Conservation (phyloP, 257 asterid species). For the Solanum chaucha region DNA sequence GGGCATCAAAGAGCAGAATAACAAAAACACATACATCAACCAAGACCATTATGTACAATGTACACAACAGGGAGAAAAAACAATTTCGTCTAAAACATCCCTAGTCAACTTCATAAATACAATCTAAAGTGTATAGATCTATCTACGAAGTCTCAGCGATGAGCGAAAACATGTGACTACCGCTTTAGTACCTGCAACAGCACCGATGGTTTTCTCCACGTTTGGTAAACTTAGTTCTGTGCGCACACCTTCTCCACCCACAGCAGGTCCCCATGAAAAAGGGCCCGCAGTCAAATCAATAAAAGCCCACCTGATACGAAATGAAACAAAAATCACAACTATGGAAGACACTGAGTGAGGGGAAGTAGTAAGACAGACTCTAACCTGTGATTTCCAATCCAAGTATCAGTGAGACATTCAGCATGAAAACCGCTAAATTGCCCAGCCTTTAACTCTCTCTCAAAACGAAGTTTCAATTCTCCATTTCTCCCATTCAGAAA, state of each 20-base stretch:
- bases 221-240: conserved; percentile 87
- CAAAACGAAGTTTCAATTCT: conserved; percentile 51
- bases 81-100: background rate
- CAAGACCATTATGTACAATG: background rate
- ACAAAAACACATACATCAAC: background rate
- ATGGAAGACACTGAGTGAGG: background rate
- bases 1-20: background rate
- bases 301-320: conserved; percentile 84
- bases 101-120: background rate
- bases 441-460: conserved; percentile 75
- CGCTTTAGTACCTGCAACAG: conserved; percentile 64
- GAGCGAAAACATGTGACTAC: background rate
- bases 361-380: background rate
- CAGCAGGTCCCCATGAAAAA: conserved; percentile 98
- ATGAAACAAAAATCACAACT: background rate
- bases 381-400: conserved; percentile 88
- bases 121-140: background rate
- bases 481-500: conserved; percentile 63
- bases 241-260: conserved; percentile 99
- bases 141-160: background rate
- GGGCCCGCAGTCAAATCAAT: conserved; percentile 94
- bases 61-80: background rate
- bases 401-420: conserved; percentile 87
- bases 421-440: conserved; percentile 71
- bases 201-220: conserved; percentile 89